These are phyloP conservation scores for Nematocida sp. DNA, from an alignment of 371 early-diverging fungal genomes.

Conservation along the genomic window DNA sequence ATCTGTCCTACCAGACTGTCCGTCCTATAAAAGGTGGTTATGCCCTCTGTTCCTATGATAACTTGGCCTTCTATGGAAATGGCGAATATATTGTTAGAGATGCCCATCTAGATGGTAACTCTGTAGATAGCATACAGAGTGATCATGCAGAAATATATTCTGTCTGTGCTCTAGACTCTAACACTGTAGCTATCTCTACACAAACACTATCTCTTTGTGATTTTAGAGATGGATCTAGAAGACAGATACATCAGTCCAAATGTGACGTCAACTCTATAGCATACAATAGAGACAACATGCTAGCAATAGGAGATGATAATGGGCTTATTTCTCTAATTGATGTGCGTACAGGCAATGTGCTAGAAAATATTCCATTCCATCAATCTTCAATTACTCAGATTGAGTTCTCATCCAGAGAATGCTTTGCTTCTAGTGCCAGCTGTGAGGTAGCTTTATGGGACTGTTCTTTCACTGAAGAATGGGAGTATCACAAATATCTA, in stretches of 20 bases:
- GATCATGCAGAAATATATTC: slow-evolving; percentile 9
- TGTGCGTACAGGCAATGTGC: slow-evolving; percentile 24
- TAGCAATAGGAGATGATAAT: slow-evolving; percentile 61
- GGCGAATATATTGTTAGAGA: not conserved
- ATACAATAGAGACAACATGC: slow-evolving; percentile 52
- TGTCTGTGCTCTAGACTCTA: not conserved
- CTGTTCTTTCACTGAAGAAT: slow-evolving; percentile 58
- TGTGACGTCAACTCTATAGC: slow-evolving; percentile 62
- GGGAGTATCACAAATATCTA: slow-evolving; percentile 62
- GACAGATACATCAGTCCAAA: not conserved
- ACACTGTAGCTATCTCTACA: not conserved
- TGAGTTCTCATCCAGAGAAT: slow-evolving; percentile 52
- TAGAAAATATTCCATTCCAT: slow-evolving; percentile 59
- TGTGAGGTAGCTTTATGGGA: slow-evolving; percentile 64
- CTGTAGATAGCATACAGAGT: no score
- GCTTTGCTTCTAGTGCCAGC: slow-evolving; percentile 57
- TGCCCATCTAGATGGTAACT: no score
- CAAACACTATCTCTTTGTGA: slow-evolving; percentile 45
- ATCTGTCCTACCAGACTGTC: not conserved
- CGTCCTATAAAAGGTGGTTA: slow-evolving; percentile 14
- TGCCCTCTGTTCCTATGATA: not conserved
- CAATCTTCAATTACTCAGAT: slow-evolving; percentile 55
- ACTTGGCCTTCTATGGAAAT: slow-evolving; percentile 22
- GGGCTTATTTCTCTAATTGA: slow-evolving; percentile 56
- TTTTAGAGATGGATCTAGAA: slow-evolving; percentile 11